phyloP scores from a whole-genome alignment of 106 monocot genomes.

The Alisma plantagoaquatica region DNA sequence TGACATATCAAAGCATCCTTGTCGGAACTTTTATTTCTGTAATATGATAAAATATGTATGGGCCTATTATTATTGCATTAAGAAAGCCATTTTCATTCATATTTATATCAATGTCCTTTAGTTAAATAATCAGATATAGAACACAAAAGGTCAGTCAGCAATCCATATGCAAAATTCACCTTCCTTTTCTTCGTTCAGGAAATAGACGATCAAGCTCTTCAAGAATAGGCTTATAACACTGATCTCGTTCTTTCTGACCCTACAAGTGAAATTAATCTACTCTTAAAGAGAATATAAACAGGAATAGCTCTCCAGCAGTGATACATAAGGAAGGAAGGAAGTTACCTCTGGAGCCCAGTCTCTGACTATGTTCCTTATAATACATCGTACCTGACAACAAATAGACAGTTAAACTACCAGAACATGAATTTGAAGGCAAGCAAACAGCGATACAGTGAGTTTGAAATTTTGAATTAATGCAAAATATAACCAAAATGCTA shows the following conservation, averaged over 20 bases:
- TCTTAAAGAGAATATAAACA: neutral
- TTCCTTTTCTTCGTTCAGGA: constrained; percentile 45
- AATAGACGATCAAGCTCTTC: constrained; percentile 76
- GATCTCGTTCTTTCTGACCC: constrained; percentile 93
- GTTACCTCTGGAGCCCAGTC: constrained; percentile 96
- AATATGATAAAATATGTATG: too few species aligned
- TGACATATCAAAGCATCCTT: too few species aligned
- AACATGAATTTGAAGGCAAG: too few species aligned
- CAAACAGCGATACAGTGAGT: too few species aligned
- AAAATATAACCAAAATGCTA: too few species aligned
- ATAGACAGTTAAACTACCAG: neutral
- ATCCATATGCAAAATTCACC: constrained; percentile 21
- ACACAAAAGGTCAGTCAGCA: too few species aligned
- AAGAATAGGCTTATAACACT: constrained; percentile 94
- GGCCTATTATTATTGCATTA: too few species aligned
- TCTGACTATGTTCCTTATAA: constrained; percentile 92
- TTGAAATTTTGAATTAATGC: too few species aligned
- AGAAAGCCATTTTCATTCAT: too few species aligned
- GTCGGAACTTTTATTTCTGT: too few species aligned
- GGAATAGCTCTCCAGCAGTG: neutral
- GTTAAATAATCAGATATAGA: too few species aligned
- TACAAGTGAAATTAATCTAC: constrained; percentile 8
- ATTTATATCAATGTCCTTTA: too few species aligned
- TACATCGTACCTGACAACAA: constrained; percentile 75
- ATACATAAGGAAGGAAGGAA: neutral